Evolutionary conservation across 2,329 filamentous ascomycete genomes (phyloP).

Genomic region (Phyllachora maydis): DNA sequence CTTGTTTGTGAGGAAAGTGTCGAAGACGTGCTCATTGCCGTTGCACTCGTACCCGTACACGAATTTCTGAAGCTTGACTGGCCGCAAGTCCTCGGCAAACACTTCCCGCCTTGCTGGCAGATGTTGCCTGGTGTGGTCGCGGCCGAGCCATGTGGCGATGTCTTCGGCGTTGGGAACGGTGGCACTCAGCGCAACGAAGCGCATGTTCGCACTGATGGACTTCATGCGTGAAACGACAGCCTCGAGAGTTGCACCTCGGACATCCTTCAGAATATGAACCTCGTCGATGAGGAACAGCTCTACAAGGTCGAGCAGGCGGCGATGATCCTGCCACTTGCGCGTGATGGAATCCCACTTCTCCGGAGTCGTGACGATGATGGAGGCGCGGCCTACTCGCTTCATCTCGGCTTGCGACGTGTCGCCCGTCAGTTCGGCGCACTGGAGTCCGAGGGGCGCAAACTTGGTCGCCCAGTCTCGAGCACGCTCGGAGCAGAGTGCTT

Average conservation of each 20-base stretch:
- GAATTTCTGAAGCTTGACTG: conserved; percentile 55
- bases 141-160: conserved; percentile 63
- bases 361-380: conserved; percentile 71
- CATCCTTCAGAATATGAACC: conserved; percentile 68
- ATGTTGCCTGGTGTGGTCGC: conserved; percentile 33
- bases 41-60: conserved; percentile 49
- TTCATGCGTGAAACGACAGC: conserved; percentile 80
- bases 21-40: conserved; percentile 58
- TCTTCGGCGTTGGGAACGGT: conserved; percentile 70
- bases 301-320: conserved; percentile 51
- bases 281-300: conserved; percentile 74
- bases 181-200: conserved; percentile 65
- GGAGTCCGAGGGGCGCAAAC: conserved; percentile 44
- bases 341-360: conserved; percentile 90
- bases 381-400: conserved; percentile 47
- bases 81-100: conserved; percentile 64
- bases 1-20: conserved; percentile 44
- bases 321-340: conserved; percentile 68
- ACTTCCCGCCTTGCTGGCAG: conserved; percentile 44
- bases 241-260: conserved; percentile 60
- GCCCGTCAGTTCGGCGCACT: conserved; percentile 61
- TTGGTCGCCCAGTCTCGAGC: conserved; percentile 60
- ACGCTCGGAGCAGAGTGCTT: conserved; percentile 61
- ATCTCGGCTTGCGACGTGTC: conserved; percentile 53
- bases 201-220: conserved; percentile 50